Evolutionary conservation across 2,329 filamentous ascomycete species (phyloP), one percentile per base, ranked within the genome.

Genomic region (Diplodia mutila): DNA sequence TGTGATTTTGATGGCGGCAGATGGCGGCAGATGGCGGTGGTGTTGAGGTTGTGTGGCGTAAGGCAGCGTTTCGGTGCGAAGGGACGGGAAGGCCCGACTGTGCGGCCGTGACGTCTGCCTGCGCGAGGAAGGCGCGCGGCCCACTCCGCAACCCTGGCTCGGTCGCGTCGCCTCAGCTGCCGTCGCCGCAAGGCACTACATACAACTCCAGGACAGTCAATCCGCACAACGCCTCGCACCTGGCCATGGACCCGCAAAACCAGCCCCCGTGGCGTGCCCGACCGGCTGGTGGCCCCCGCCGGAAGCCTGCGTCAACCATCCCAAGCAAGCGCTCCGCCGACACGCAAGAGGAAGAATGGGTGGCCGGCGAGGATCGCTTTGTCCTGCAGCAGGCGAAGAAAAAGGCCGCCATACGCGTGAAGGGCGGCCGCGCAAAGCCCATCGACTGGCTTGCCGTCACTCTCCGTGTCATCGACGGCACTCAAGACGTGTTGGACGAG

Each of bases 311-410:
- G 8, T 77, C 79, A 8, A 79, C 75, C 5, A 73, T 81, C 37
- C 71, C 75, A 4, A 67, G 75, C 68, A 84, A 84, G 72, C 80
- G 82, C 51, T 78, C 79, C 18, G 80, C 79, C 21, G 81, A 83
- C 69, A 81, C 80, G 42, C 80, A 82, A 69, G 83, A 85, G 72
- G 81, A 81, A 67, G 82, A 82, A 25, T 99, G 95, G 85, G 92
- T 98, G 23, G 92, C 94, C 64, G 92, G 97, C 73, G 95, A 99
- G 79, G 95, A 99, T 82, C 90, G 91, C 71, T 99, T 99, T 75
- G 95, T 98, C 67, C 83, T 99, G 75, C 94, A 93, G 80, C 95
- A 99, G 81, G 91, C 94, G 55, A 99, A 98, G 85, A 98, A 96
- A 84, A 98, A 97, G 83, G 94, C 95, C 51, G 92, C 94, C 71